A percentile compares a stretch with the other conserved stretches of the same genome.
Conservation (phyloP, 306 rosid species). For the Begonia masoniana region DNA sequence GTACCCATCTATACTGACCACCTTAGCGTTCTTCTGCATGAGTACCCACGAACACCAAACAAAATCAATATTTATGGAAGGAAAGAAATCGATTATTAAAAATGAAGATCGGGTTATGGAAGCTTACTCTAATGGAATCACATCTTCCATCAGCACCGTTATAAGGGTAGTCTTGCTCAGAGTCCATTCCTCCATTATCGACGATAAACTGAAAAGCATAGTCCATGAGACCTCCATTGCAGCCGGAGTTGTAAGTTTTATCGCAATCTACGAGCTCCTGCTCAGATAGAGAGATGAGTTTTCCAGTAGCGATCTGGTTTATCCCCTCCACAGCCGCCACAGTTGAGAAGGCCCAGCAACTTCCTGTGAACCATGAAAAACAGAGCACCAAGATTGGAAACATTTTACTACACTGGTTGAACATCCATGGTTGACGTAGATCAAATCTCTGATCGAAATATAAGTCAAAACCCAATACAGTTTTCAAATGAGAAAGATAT, state of each 20-base stretch:
- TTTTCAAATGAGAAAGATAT: too few relatives aligned
- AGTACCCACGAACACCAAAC: background rate
- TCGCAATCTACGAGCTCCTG: slow-evolving; percentile 93
- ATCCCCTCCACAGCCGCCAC: slow-evolving; percentile 80
- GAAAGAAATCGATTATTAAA: background rate
- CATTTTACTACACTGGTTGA: too few relatives aligned
- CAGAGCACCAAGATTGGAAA: background rate
- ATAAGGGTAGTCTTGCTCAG: slow-evolving; percentile 76
- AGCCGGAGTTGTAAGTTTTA: slow-evolving; percentile 44
- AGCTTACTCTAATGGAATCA: slow-evolving; percentile 32
- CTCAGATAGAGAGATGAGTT: slow-evolving; percentile 64
- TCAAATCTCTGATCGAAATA: too few relatives aligned
- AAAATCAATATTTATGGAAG: background rate
- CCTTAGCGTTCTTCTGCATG: slow-evolving; percentile 39
- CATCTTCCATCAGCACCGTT: slow-evolving; percentile 39
- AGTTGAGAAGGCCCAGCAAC: slow-evolving; percentile 96
- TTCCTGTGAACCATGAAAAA: slow-evolving; percentile 28
- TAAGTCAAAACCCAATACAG: too few relatives aligned
- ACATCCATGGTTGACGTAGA: too few relatives aligned
- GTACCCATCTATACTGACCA: slow-evolving; percentile 64
- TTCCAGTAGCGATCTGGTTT: slow-evolving; percentile 60
- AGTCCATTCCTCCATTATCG: slow-evolving; percentile 71
- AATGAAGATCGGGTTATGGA: background rate
- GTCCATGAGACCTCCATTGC: slow-evolving; percentile 90
- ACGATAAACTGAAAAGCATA: slow-evolving; percentile 80